Evolutionary conservation across 306 rosid species (phyloP), one percentile per base, ranked within the genome.

Genomic region (Phaseolus lunatus): DNA sequence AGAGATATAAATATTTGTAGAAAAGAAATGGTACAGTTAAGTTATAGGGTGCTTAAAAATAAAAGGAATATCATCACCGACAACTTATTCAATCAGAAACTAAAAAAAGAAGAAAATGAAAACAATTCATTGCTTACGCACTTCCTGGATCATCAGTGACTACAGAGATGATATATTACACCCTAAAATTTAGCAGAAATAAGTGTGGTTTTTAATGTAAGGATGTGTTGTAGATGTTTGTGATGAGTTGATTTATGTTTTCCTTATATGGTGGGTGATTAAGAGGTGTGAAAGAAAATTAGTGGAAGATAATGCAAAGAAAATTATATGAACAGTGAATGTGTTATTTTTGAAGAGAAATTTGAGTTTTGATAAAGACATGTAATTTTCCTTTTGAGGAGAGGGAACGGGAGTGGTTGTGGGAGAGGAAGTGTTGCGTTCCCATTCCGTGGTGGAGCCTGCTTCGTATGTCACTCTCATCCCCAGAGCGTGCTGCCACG

Each of bases 361-460:
- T 52, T 20, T 53, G 35, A 22, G 27, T 9, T 14, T 73, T 14
- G 79, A 61, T 29, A n/a, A 61, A 45, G 76, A 44, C 59, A 68
- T 19, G 7, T 27, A 14, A 57, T 72, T 73, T 73, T 67, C 78
- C 53, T 22, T 2, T 5, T 48, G 64, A 33, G 26, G 76, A 5
- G 71, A 54, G 35, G 48, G 9, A 35, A 13, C 2, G 14, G 64
- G 62, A 61, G 70, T 0, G 22, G 48, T 31, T 15, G 43, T 44
- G 67, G 39, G 7, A 50, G 26, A 22, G 78, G 66, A 62, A 33
- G 39, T 31, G 81, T 26, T 26, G 63, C 29, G 63, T 65, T 12
- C 61, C 67, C 81, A 50, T 64, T 20, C 44, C 23, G 27, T 26
- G 64, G 44, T 53, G 66, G 62, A 47, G 9, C 63, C 57, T 39